Evolutionary conservation across 169 alveolate species (phyloP).

Genomic region (Plasmodium inui): DNA sequence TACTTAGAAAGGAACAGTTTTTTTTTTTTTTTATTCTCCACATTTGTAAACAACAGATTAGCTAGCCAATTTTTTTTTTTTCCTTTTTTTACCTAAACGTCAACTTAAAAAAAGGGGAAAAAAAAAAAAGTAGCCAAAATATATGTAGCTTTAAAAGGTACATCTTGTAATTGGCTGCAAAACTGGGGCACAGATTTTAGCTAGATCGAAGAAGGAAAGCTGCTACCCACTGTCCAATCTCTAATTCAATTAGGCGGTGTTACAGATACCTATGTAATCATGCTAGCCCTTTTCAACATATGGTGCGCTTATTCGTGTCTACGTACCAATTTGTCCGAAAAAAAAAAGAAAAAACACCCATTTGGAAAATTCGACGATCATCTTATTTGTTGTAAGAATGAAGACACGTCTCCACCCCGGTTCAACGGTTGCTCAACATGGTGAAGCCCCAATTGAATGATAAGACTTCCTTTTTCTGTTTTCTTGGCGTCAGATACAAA

Average conservation of each 20-base stretch:
- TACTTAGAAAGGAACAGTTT: not conserved
- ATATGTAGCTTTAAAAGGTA: not conserved
- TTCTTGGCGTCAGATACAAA: not conserved
- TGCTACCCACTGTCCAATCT: not conserved
- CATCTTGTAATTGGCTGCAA: not conserved
- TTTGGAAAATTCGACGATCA: not conserved
- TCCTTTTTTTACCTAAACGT: not conserved
- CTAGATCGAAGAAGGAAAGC: constrained; percentile 14
- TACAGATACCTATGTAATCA: not conserved
- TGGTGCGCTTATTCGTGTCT: not conserved
- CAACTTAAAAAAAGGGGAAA: not conserved
- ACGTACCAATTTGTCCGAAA: not conserved
- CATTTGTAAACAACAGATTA: not conserved
- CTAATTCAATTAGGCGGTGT: not conserved
- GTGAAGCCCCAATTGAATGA: not conserved
- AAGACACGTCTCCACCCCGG: not conserved
- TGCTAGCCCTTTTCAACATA: not conserved
- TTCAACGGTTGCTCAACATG: not conserved
- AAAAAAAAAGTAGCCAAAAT: constrained; percentile 2
- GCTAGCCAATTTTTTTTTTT: not conserved
- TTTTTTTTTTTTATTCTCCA: not conserved
- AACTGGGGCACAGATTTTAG: not conserved
- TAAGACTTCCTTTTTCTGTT: not conserved
- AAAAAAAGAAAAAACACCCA: not conserved
- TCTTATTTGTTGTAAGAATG: not conserved